A percentile compares a stretch with the other conserved stretches of the same genome.
These are phyloP conservation scores for Gymnopilus dilepis DNA, from an alignment of 768 basidiomycete genomes.

Conservation along the genomic window DNA sequence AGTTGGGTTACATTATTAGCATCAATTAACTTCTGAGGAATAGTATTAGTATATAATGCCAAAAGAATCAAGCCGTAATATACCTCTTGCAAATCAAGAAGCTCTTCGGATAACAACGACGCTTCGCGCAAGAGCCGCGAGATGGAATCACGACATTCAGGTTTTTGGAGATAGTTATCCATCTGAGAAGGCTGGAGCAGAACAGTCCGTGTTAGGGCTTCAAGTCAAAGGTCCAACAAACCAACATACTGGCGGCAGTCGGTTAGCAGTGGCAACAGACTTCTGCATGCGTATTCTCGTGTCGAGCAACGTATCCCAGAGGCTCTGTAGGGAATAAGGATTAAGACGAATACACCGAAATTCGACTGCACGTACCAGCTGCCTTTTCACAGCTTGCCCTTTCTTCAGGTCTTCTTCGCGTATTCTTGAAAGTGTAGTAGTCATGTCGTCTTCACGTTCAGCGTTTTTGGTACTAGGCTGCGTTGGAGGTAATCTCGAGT, in stretches of 20 bases:
- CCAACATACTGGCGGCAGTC: constrained; percentile 63
- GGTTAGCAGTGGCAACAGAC: constrained; percentile 65
- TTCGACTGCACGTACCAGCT: constrained; percentile 67
- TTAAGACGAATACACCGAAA: background rate
- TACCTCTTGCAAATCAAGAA: constrained; percentile 75
- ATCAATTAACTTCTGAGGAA: constrained; percentile 47
- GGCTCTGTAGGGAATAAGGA: constrained; percentile 46
- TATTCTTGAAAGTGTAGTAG: constrained; percentile 58
- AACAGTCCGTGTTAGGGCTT: background rate
- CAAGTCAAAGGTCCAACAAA: background rate
- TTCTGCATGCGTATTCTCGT: constrained; percentile 94
- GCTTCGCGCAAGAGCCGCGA: constrained; percentile 65
- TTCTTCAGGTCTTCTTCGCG: constrained; percentile 78
- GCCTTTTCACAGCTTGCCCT: constrained; percentile 81
- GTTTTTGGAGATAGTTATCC: constrained; percentile 41
- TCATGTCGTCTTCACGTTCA: constrained; percentile 45
- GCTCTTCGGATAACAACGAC: constrained; percentile 62
- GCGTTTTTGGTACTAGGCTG: constrained; percentile 16
- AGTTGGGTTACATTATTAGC: constrained; percentile 51
- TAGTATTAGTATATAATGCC: background rate
- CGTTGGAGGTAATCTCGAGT: constrained; percentile 3
- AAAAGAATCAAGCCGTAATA: constrained; percentile 3
- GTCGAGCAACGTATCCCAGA: constrained; percentile 90
- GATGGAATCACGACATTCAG: constrained; percentile 51
- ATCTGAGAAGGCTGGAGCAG: constrained; percentile 37